Evolutionary conservation across 306 rosid species (phyloP).

Genomic region (Notholithocarpus densiflorus): DNA sequence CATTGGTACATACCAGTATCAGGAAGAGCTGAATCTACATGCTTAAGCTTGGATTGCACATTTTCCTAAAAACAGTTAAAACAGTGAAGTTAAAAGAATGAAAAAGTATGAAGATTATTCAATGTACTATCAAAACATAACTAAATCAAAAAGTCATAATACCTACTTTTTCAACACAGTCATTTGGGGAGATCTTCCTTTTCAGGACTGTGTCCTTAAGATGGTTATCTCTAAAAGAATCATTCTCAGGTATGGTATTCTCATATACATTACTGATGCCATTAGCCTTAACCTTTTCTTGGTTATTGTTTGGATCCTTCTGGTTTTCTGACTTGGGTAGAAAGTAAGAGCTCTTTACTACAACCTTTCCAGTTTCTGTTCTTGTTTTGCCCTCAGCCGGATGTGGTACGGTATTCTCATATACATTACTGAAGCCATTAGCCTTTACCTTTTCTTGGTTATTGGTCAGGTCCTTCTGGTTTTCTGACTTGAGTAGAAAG

Average conservation of each 20-base stretch:
- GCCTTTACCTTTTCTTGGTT: conserved; percentile 34
- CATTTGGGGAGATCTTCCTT: conserved; percentile 56
- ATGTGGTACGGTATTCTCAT: conserved; percentile 23
- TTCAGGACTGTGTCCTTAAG: conserved; percentile 38
- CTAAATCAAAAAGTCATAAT: conserved; percentile 19
- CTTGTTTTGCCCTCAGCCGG: conserved; percentile 38
- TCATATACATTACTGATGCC: conserved; percentile 15
- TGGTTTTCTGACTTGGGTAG: conserved; percentile 46
- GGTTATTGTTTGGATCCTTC: conserved; percentile 32
- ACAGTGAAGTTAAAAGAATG: conserved; percentile 19
- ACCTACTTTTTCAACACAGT: conserved; percentile 47
- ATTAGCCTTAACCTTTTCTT: conserved; percentile 32
- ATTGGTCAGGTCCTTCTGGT: conserved; percentile 30
- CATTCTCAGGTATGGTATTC: conserved; percentile 31
- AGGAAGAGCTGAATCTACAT: conserved; percentile 26
- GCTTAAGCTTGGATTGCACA: conserved; percentile 39
- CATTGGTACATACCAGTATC: conserved; percentile 42
- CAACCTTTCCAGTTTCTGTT: conserved; percentile 52
- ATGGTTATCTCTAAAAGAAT: conserved; percentile 24
- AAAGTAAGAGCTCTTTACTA: conserved; percentile 70
- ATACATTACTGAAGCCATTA: conserved; percentile 18
- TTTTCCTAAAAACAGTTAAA: conserved; percentile 52
- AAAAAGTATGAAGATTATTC: conserved; percentile 17
- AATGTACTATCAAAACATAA: conserved; percentile 3
- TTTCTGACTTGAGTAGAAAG: conserved; percentile 53